phyloP scores from a whole-genome alignment of 495 filamentous ascomycete species.

The Aspergillus saccharolyticus region DNA sequence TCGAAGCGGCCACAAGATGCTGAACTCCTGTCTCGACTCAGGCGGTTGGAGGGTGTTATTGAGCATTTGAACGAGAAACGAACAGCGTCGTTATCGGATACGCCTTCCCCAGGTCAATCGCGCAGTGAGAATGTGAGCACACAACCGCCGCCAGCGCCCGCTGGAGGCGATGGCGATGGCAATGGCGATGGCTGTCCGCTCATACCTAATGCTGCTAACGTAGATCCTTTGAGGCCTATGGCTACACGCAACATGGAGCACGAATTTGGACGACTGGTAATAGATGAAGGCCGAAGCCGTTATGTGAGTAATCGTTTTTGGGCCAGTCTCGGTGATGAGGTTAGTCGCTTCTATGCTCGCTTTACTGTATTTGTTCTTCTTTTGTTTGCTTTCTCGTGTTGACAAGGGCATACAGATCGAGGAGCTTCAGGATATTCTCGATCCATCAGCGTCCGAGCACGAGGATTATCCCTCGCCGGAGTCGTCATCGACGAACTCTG shows the following conservation, averaged over 20 bases:
- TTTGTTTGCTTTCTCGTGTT: neutral
- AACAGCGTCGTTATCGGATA: neutral
- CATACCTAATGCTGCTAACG: neutral
- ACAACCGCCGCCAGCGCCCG: neutral
- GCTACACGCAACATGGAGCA: slow-evolving; percentile 44
- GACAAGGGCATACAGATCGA: slow-evolving; percentile 49
- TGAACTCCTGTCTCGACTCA: slow-evolving; percentile 71
- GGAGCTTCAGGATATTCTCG: slow-evolving; percentile 65
- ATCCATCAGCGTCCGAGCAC: slow-evolving; percentile 60
- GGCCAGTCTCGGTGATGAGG: slow-evolving; percentile 85
- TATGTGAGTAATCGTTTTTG: slow-evolving; percentile 90
- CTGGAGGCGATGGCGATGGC: slow-evolving; percentile 12
- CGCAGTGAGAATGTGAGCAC: slow-evolving; percentile 2
- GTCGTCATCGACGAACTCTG: slow-evolving; percentile 35
- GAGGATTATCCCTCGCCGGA: slow-evolving; percentile 58
- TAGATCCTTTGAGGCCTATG: slow-evolving; percentile 25
- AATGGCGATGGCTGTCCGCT: slow-evolving; percentile 26
- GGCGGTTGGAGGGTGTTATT: slow-evolving; percentile 78
- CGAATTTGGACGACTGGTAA: slow-evolving; percentile 75
- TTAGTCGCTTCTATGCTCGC: slow-evolving; percentile 24
- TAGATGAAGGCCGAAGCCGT: slow-evolving; percentile 74
- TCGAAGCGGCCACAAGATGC: slow-evolving; percentile 63
- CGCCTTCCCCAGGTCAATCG: slow-evolving; percentile 10
- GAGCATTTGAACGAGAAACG: slow-evolving; percentile 50
- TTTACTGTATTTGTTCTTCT: neutral